Evolutionary conservation across 176 grass and related monocot genomes (phyloP), one percentile per base, ranked within the genome.

Genomic region (Luzula sylvatica): DNA sequence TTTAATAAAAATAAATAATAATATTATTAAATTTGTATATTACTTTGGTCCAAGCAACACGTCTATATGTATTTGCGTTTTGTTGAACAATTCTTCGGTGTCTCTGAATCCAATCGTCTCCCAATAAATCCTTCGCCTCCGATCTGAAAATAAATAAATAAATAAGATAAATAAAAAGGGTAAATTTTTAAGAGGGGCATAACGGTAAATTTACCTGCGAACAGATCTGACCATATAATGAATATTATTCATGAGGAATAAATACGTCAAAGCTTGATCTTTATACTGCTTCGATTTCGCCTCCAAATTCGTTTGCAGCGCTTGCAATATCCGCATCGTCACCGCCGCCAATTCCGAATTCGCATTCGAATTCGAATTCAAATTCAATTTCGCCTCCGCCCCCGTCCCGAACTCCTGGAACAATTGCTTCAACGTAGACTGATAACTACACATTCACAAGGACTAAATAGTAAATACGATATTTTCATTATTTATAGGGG

Each of bases 171-270:
- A 21, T 7, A 3, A 29, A 42, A 23, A 46, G 17, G 3, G 46
- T 30, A 49, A 16, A 12, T 64, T 44, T 49, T 49, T 9, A 5
- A 64, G 24, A 50, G 4, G 28, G 9, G 16, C 5, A 59, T 58
- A 51, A 55, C 8, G 22, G 23, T 25, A 6, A 12, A 61, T 38
- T 15, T 83, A 98, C 92, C 86, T 90, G 51, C 75, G 69, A 11
- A 98, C 74, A 62, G 85, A 98, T 80, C 71, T 86, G 28, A 98
- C 86, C 20, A 98, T 83, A 67, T 98, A 87, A 45, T 90, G 92
- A 56, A 87, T 98, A 59, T 98, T 98, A 40, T 98, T 98, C 92
- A 98, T 90, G 23, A 98, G 56, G 86, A 98, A 98, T 57, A 98
- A 56, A 47, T 80, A 59, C 26, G 83, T 86, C 53, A 90, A 46